phyloP scores from a whole-genome alignment of 306 rosid species.

The Lithocarpus polystachyus region DNA sequence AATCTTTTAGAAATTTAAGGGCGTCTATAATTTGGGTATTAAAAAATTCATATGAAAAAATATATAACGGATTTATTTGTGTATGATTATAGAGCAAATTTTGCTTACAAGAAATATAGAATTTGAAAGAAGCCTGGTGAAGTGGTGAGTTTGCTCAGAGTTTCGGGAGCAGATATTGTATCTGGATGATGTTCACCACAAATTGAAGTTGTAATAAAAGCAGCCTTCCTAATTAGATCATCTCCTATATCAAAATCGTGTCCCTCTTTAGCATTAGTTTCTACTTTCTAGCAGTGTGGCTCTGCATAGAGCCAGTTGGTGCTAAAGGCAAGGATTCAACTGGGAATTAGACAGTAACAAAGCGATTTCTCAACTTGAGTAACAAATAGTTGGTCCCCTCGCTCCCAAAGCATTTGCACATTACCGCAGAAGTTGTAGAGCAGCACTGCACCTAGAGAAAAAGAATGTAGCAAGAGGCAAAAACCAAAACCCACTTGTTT shows the following conservation, averaged over 20 bases:
- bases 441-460: constrained; percentile 69
- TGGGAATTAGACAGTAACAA: constrained; percentile 78
- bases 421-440: constrained; percentile 68
- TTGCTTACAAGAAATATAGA: constrained; percentile 41
- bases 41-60: constrained; percentile 29
- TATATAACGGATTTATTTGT: constrained; percentile 45
- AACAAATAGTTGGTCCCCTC: constrained; percentile 69
- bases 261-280: constrained; percentile 81
- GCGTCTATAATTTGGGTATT: constrained; percentile 18
- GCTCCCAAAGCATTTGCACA: constrained; percentile 75
- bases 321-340: constrained; percentile 83
- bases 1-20: constrained; percentile 3
- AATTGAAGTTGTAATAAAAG: constrained; percentile 75
- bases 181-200: constrained; percentile 82
- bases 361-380: constrained; percentile 80
- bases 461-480: constrained; percentile 77
- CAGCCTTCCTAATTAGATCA: constrained; percentile 72
- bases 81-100: constrained; percentile 41
- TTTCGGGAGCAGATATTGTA: constrained; percentile 68
- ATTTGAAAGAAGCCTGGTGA: constrained; percentile 60
- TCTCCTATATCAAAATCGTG: constrained; percentile 64
- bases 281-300: constrained; percentile 80
- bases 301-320: constrained; percentile 67
- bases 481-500: constrained; percentile 36
- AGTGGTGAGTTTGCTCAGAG: constrained; percentile 58